Percentiles rank a stretch among this genome's conserved stretches.
phyloP scores from a whole-genome alignment of 148 eudicot species.

The Silene conica region DNA sequence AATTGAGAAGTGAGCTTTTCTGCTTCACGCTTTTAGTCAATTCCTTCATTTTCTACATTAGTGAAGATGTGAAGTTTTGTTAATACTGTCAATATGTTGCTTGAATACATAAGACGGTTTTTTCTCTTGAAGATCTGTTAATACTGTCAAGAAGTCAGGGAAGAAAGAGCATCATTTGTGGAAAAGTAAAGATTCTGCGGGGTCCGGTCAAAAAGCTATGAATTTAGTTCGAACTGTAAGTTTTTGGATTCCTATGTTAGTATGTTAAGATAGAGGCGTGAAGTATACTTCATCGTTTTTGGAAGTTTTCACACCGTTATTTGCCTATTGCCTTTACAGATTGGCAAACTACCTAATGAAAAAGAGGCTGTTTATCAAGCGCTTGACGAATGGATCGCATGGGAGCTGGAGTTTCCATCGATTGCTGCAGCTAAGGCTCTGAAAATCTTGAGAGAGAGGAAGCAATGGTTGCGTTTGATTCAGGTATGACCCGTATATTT shows the following conservation, averaged over 20 bases:
- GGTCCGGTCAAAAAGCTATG: conserved; percentile 88
- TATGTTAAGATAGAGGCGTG: not conserved
- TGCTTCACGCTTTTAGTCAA: not conserved
- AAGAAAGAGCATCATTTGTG: conserved; percentile 86
- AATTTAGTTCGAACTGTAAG: conserved; percentile 75
- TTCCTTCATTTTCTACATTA: not conserved
- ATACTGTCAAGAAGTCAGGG: conserved; percentile 41
- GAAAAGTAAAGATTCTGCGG: conserved; percentile 69
- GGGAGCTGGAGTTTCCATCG: conserved; percentile 82
- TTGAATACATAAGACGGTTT: no score
- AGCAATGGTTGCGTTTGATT: conserved; percentile 70
- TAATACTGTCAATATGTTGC: conserved; percentile 19
- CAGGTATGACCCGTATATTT: conserved; percentile 40
- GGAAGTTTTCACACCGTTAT: not conserved
- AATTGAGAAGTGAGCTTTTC: conserved; percentile 43
- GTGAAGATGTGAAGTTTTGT: conserved; percentile 28
- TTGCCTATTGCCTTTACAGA: conserved; percentile 31
- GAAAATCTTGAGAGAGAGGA: conserved; percentile 58
- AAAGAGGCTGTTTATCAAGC: conserved; percentile 80
- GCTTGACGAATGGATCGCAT: conserved; percentile 82
- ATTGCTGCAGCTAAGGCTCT: conserved; percentile 62
- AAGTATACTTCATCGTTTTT: not conserved
- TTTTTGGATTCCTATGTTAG: conserved; percentile 7
- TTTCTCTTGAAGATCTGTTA: conserved; percentile 31
- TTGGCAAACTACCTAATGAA: conserved; percentile 74